Evolutionary conservation across 1,284 basidiomycete genomes (phyloP).

Genomic region (Pulveroboletus sp.): DNA sequence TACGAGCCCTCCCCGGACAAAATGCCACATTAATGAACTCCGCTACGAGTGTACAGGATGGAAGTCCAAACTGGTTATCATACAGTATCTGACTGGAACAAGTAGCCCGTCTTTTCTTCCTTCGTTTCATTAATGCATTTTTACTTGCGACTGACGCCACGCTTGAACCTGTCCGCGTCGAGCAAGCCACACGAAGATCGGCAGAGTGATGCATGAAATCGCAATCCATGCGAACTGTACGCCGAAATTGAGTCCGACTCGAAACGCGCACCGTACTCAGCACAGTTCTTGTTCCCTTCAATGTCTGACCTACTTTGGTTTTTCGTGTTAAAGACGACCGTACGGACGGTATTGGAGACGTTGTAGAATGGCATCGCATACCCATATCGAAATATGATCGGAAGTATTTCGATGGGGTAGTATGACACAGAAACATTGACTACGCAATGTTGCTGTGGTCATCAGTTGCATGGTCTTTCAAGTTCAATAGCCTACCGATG

Average conservation of each 20-base stretch:
- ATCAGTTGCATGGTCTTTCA: neutral
- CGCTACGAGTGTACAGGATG: neutral
- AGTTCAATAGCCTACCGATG: constrained; percentile 46
- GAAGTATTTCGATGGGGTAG: constrained; percentile 70
- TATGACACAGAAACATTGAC: constrained; percentile 69
- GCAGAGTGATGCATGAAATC: constrained; percentile 53
- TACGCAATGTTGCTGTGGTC: constrained; percentile 27
- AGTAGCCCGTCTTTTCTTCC: neutral
- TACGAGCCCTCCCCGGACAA: neutral
- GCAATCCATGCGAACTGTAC: constrained; percentile 56
- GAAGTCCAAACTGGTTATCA: neutral
- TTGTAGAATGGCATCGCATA: constrained; percentile 78
- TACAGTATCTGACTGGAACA: neutral
- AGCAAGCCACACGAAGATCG: constrained; percentile 45
- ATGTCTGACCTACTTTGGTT: constrained; percentile 49
- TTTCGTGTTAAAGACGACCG: constrained; percentile 69
- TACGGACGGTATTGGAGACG: constrained; percentile 56
- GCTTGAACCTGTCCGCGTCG: constrained; percentile 35
- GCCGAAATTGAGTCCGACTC: constrained; percentile 62
- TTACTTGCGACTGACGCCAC: constrained; percentile 25
- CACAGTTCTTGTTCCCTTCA: neutral
- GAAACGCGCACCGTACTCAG: constrained; percentile 8
- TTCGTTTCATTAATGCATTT: constrained; percentile 4
- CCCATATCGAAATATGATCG: constrained; percentile 63
- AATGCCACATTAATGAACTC: neutral